Percentiles rank a stretch among this genome's conserved stretches.
These are phyloP conservation scores for Parafenestella ontariensis DNA, from an alignment of 2,329 filamentous ascomycete species.

Conservation along the genomic window DNA sequence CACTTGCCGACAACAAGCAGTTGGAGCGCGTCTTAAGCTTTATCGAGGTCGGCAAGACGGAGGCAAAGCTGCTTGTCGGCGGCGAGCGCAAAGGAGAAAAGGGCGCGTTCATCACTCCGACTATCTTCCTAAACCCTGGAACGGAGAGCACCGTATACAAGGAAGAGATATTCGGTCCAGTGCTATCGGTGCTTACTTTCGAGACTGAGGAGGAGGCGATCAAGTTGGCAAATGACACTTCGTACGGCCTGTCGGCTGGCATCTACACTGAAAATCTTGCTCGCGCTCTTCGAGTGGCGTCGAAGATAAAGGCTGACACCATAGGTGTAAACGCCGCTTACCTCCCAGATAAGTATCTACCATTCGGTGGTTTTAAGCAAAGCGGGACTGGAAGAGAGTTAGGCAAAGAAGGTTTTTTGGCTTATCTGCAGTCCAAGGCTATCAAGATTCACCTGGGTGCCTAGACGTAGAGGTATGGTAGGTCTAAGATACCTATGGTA, in stretches of 20 bases:
- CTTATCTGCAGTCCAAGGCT: slow-evolving; percentile 36
- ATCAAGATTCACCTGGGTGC: neutral
- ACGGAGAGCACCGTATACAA: slow-evolving; percentile 32
- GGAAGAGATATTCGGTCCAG: slow-evolving; percentile 43
- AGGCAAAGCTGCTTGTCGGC: slow-evolving; percentile 38
- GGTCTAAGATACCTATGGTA: neutral
- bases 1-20: slow-evolving; percentile 37
- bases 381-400: slow-evolving; percentile 37
- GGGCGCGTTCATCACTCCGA: slow-evolving; percentile 37
- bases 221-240: slow-evolving; percentile 36
- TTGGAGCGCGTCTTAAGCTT: slow-evolving; percentile 38
- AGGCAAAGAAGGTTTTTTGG: slow-evolving; percentile 32
- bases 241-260: slow-evolving; percentile 17
- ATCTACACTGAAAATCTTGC: slow-evolving; percentile 26
- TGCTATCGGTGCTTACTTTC: slow-evolving; percentile 34
- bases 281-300: slow-evolving; percentile 32
- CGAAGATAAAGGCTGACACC: slow-evolving; percentile 34
- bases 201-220: slow-evolving; percentile 41
- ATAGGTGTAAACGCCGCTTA: slow-evolving; percentile 11
- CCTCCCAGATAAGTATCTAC: slow-evolving; percentile 37
- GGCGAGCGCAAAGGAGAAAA: slow-evolving; percentile 36
- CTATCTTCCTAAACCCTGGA: slow-evolving; percentile 38
- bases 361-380: slow-evolving; percentile 44
- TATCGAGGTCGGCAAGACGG: slow-evolving; percentile 36
- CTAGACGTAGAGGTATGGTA: neutral